Evolutionary conservation across 495 filamentous ascomycete species (phyloP).

Genomic region (Penicillium pancosmium): DNA sequence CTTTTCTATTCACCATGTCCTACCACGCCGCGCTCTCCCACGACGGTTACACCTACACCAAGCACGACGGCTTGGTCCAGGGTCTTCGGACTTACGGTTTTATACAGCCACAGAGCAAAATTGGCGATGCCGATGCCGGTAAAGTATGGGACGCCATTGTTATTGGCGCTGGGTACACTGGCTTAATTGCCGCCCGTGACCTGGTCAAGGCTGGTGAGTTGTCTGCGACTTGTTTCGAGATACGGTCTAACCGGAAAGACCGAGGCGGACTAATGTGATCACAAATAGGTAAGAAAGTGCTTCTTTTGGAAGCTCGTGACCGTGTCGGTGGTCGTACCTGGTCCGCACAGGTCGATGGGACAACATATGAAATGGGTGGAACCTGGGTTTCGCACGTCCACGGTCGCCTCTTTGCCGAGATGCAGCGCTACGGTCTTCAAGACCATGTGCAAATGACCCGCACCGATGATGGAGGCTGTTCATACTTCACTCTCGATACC

Average conservation of each 20-base stretch:
- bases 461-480: conserved; percentile 16
- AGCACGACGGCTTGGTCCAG: neutral
- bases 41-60: conserved; percentile 1
- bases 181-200: conserved; percentile 26
- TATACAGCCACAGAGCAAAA: neutral
- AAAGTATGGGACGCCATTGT: conserved; percentile 22
- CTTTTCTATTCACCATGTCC: too few relatives aligned
- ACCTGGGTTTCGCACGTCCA: conserved; percentile 28
- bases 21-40: neutral
- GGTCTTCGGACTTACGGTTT: neutral
- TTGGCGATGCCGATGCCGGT: neutral
- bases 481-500: conserved; percentile 18
- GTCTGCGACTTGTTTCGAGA: neutral
- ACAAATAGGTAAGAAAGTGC: conserved; percentile 14
- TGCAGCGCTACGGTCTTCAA: conserved; percentile 26
- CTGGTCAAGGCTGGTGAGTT: conserved; percentile 17
- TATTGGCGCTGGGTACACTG: conserved; percentile 29
- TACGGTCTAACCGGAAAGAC: neutral
- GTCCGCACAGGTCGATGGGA: conserved; percentile 22
- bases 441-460: conserved; percentile 16
- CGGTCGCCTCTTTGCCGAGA: conserved; percentile 22
- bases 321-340: conserved; percentile 38
- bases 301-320: conserved; percentile 40
- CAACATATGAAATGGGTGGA: conserved; percentile 36
- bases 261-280: neutral